These are phyloP conservation scores for Phoma herbarum DNA, from an alignment of 2,329 filamentous ascomycete genomes.

Conservation along the genomic window DNA sequence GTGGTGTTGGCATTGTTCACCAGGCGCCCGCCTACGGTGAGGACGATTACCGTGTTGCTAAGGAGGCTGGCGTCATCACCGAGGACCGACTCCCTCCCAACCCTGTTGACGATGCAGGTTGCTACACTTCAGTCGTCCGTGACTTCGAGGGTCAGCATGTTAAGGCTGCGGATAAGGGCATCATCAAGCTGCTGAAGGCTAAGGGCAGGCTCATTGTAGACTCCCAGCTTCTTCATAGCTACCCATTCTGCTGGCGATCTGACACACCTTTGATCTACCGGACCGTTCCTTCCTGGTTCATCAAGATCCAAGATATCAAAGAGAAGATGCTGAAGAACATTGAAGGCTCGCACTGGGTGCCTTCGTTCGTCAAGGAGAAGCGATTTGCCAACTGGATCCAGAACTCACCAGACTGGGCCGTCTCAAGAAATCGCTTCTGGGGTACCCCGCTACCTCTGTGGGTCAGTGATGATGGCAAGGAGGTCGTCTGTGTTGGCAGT, in stretches of 20 bases:
- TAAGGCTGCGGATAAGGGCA: conserved; percentile 90
- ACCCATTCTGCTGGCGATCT: conserved; percentile 94
- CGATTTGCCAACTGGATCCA: conserved; percentile 91
- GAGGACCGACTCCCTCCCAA: conserved; percentile 84
- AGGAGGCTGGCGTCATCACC: conserved; percentile 78
- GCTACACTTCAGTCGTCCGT: conserved; percentile 77
- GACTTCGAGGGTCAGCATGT: conserved; percentile 90
- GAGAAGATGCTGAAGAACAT: conserved; percentile 92
- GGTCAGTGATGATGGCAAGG: conserved; percentile 88
- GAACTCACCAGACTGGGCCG: conserved; percentile 94
- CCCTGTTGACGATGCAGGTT: conserved; percentile 84
- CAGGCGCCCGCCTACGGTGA: conserved; percentile 94
- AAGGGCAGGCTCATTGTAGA: conserved; percentile 82
- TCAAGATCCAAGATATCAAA: conserved; percentile 83
- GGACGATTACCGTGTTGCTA: conserved; percentile 88
- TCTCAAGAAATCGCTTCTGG: conserved; percentile 94
- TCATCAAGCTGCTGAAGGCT: conserved; percentile 86
- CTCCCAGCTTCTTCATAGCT: conserved; percentile 87
- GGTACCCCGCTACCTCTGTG: conserved; percentile 91
- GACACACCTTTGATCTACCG: conserved; percentile 94
- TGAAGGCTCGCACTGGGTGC: conserved; percentile 90
- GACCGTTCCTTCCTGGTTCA: conserved; percentile 93
- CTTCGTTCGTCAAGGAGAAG: conserved; percentile 87
- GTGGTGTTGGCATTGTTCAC: conserved; percentile 93
- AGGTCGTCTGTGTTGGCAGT: conserved; percentile 86